Conservation (phyloP, 1,284 basidiomycete species). For the Grifola frondosa region DNA sequence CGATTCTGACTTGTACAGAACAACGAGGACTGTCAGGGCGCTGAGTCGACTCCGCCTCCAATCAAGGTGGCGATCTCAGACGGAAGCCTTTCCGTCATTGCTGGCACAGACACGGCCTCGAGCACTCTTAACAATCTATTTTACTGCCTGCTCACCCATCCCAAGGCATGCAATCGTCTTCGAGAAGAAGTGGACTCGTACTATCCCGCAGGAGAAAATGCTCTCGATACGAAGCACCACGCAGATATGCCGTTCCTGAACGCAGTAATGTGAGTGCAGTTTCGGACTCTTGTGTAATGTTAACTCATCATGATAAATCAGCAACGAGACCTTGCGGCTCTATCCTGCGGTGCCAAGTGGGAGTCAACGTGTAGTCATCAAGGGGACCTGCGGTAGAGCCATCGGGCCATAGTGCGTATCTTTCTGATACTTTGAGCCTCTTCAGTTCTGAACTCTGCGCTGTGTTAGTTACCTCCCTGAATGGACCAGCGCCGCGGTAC, state of each 20-base stretch:
- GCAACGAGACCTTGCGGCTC: slow-evolving; percentile 58
- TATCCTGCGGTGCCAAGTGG: slow-evolving; percentile 53
- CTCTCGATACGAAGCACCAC: slow-evolving; percentile 21
- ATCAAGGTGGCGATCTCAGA: slow-evolving; percentile 11
- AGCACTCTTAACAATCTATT: slow-evolving; percentile 20
- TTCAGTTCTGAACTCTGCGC: slow-evolving; percentile 4
- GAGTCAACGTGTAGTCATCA: slow-evolving; percentile 44
- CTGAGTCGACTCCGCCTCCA: slow-evolving; percentile 9
- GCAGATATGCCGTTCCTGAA: slow-evolving; percentile 30
- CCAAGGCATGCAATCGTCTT: slow-evolving; percentile 17
- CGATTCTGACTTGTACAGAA: slow-evolving; percentile 14
- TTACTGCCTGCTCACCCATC: slow-evolving; percentile 20
- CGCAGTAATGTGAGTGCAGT: slow-evolving; percentile 28
- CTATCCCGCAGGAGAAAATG: slow-evolving; percentile 27
- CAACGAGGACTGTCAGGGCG: slow-evolving; percentile 21
- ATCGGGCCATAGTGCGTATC: slow-evolving; percentile 28
- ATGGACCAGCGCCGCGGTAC: slow-evolving; percentile 21
- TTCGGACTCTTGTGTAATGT: no score
- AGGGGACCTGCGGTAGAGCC: slow-evolving; percentile 16
- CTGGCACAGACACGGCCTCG: slow-evolving; percentile 35
- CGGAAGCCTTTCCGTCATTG: slow-evolving; percentile 19
- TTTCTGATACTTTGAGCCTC: background rate
- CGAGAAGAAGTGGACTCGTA: slow-evolving; percentile 29
- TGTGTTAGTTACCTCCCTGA: slow-evolving; percentile 22
- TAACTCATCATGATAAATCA: no score